Base-by-base conservation (phyloP, 1,284 basidiomycete species). In the Coriolopsis trogii region DNA sequence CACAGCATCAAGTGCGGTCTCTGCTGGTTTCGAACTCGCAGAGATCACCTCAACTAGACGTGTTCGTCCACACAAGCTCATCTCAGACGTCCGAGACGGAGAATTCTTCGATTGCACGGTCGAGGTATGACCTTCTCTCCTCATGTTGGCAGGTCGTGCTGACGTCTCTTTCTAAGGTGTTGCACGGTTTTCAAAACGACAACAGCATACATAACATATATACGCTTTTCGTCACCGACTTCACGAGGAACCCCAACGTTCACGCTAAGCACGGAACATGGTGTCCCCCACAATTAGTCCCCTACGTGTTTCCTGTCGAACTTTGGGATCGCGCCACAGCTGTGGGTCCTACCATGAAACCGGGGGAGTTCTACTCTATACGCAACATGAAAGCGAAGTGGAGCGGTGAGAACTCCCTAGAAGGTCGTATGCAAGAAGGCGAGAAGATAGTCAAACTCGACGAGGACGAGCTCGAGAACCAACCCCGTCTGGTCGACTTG, bases 51-150 rank as follows among this genome's bases (percentile, higher is more conserved):
- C 33, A n/a, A 3, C 26, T 34, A 39, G 42, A 24, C 36, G 41
- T 10, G 39, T 25, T 1, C 45, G 58, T 33, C 52, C 15, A 21
- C 84, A 87, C 58, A 69, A 74, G 30, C 65, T 84, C 4, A 73
- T 88, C 40, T 70, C 81, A 0, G 63, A 73, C 36, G 68, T 68
- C 15, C 55, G 59, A 21, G 59, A 63, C 2, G 47, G 58, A 10
- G 83, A 81, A 1, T 88, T 77, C 62, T 87, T 89, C 59, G 75
- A 89, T 54, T 87, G 84, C 52, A 87, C 84, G 0, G 75, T 87
- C 6, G 81, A 88, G 75, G 86, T 87, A 53, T 58, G 75, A 21
- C 13, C 18, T 29, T 24, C 2, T 9, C n/a, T 25, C 6, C n/a
- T 34, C 4, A 12, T 33, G 4, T 16, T 18, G 0, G 9, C n/a